phyloP scores from a whole-genome alignment of 495 filamentous ascomycete species.

The Hyphodiscus hymeniophilus region DNA sequence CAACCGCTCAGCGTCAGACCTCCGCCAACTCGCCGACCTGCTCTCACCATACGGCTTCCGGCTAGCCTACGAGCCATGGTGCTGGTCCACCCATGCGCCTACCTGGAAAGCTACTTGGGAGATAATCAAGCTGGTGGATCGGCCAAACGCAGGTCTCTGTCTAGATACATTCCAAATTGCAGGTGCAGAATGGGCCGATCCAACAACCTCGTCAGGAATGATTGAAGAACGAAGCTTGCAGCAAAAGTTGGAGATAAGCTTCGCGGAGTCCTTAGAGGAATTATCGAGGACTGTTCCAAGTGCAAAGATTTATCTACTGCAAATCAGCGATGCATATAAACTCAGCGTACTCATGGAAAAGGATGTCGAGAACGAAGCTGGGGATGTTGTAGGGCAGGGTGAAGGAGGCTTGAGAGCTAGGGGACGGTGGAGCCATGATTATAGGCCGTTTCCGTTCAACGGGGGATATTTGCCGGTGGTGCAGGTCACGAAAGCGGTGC shows the following conservation, averaged over 20 bases:
- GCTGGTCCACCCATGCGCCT: conserved; percentile 67
- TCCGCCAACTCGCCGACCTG: conserved; percentile 55
- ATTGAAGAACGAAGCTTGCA: conserved; percentile 31
- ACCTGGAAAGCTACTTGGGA: conserved; percentile 61
- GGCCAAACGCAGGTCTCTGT: conserved; percentile 64
- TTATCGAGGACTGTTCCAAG: conserved; percentile 48
- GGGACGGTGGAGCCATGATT: conserved; percentile 64
- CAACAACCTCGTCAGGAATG: conserved; percentile 56
- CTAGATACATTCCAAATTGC: conserved; percentile 78
- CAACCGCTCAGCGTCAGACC: conserved; percentile 46
- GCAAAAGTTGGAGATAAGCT: conserved; percentile 40
- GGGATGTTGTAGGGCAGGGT: neutral
- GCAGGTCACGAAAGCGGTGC: conserved; percentile 55
- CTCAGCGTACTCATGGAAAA: conserved; percentile 42
- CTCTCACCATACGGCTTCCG: conserved; percentile 46
- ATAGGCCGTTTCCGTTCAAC: conserved; percentile 60
- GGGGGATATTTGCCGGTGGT: conserved; percentile 67
- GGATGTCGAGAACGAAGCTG: conserved; percentile 24
- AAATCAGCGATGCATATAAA: conserved; percentile 74
- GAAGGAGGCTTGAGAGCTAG: conserved; percentile 43
- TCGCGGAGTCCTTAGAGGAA: conserved; percentile 42
- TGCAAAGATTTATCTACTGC: conserved; percentile 69
- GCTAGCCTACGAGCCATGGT: conserved; percentile 80
- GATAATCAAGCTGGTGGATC: conserved; percentile 51
- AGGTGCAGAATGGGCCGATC: conserved; percentile 70